A percentile compares a stretch with the other conserved stretches of the same genome.
Evolutionary conservation across 129 eudicot species (phyloP).

Genomic region (Escallonia herrerae): DNA sequence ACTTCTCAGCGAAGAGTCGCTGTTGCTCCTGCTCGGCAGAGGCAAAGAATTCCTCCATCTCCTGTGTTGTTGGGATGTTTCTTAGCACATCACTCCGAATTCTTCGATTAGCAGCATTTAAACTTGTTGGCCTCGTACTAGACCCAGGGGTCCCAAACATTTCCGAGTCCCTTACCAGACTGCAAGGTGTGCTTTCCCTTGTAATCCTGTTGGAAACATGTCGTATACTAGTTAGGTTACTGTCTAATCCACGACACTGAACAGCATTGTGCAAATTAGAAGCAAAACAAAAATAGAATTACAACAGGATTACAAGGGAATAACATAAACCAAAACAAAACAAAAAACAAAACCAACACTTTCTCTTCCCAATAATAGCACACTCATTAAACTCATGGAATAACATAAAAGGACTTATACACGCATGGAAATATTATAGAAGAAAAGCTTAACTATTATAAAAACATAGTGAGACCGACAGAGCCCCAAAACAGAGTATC

Average conservation of each 20-base stretch:
- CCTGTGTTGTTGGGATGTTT: conserved; percentile 58
- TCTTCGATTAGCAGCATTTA: conserved; percentile 24
- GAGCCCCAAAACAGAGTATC: conserved; percentile 12
- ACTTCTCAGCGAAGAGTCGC: conserved; percentile 65
- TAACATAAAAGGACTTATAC: no score
- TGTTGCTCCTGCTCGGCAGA: conserved; percentile 60
- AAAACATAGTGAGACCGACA: neutral
- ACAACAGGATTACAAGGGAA: no score
- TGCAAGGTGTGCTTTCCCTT: conserved; percentile 95
- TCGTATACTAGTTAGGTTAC: no score
- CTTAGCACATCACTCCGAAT: conserved; percentile 25
- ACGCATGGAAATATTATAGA: no score
- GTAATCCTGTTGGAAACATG: conserved; percentile 46
- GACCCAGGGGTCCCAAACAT: conserved; percentile 56
- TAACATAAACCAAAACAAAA: no score
- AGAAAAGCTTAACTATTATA: no score
- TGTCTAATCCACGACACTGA: neutral
- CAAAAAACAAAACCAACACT: no score
- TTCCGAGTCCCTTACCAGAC: conserved; percentile 57
- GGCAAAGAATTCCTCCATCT: conserved; percentile 72
- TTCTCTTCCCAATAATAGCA: no score
- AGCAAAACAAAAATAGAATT: no score
- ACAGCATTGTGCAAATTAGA: no score
- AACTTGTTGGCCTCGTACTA: conserved; percentile 39
- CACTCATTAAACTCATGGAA: no score